Evolutionary conservation across 139 green algal genomes (phyloP).

Genomic region (Asterochloris erici): DNA sequence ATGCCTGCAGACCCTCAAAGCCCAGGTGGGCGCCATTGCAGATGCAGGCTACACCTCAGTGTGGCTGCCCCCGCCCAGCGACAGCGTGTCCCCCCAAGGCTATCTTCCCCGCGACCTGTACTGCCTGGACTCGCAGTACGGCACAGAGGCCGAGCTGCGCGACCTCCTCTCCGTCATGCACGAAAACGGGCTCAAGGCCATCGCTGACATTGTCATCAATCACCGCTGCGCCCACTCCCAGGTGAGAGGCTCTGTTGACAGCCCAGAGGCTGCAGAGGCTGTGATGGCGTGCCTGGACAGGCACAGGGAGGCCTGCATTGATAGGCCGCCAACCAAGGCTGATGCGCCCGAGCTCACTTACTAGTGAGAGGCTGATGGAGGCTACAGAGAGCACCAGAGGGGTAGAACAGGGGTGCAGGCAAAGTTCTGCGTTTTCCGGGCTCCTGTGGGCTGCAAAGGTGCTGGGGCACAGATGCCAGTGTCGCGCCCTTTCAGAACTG

Average conservation of each 20-base stretch:
- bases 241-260: not conserved
- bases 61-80: conserved; percentile 91
- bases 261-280: no score
- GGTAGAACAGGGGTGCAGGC: no score
- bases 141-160: conserved; percentile 68
- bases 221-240: conserved; percentile 57
- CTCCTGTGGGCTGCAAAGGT: no score
- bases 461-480: no score
- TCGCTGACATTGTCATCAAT: conserved; percentile 88
- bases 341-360: no score
- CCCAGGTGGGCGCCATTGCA: conserved; percentile 49
- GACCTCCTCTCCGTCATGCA: conserved; percentile 49
- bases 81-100: conserved; percentile 80
- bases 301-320: no score
- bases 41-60: conserved; percentile 83
- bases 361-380: no score
- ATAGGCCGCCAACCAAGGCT: no score
- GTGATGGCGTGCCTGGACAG: no score
- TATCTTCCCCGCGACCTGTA: conserved; percentile 68
- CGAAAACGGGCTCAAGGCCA: conserved; percentile 57
- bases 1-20: conserved; percentile 26
- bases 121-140: conserved; percentile 73
- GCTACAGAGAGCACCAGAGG: no score
- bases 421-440: no score
- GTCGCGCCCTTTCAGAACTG: no score